Conservation (phyloP, 1,139 yeast genomes). For the Yamadazyma kanchanaburiensis region DNA sequence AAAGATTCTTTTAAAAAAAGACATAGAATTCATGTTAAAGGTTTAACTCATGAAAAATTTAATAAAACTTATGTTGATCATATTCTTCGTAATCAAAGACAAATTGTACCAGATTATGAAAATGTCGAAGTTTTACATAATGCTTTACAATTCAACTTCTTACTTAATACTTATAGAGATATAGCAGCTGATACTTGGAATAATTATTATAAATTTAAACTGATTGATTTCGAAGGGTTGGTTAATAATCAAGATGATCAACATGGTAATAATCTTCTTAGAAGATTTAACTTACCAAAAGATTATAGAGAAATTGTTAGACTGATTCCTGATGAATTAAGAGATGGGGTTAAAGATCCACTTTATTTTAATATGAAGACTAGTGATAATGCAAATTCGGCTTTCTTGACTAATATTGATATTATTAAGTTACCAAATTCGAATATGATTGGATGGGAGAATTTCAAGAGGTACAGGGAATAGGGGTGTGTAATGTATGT, state of each 20-base stretch:
- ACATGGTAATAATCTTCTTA: conserved; percentile 2
- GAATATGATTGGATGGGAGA: conserved; percentile 47
- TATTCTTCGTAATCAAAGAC: conserved; percentile 26
- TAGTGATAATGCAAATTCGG: conserved; percentile 33
- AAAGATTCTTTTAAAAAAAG: conserved; percentile 16
- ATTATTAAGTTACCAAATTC: conserved; percentile 44
- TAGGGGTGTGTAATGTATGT: conserved; percentile 1
- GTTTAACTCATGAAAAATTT: conserved; percentile 36
- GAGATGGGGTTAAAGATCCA: conserved; percentile 34
- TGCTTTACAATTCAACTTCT: conserved; percentile 38
- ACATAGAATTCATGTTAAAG: conserved; percentile 29
- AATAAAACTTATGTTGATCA: conserved; percentile 30
- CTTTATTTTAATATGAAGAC: conserved; percentile 30
- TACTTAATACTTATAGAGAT: conserved; percentile 39
- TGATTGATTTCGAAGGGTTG: conserved; percentile 39
- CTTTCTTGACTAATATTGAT: conserved; percentile 35
- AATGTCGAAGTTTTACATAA: conserved; percentile 47
- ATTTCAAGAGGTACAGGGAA: conserved; percentile 32
- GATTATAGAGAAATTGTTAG: conserved; percentile 30
- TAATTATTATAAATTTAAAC: conserved; percentile 36
- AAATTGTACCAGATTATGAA: conserved; percentile 33
- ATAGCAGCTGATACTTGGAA: conserved; percentile 41
- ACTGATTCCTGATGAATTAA: conserved; percentile 32
- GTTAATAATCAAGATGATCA: conserved; percentile 7
- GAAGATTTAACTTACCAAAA: conserved; percentile 33